Base-by-base conservation (phyloP, 2,329 filamentous ascomycete species). In the Fusarium longipes region DNA sequence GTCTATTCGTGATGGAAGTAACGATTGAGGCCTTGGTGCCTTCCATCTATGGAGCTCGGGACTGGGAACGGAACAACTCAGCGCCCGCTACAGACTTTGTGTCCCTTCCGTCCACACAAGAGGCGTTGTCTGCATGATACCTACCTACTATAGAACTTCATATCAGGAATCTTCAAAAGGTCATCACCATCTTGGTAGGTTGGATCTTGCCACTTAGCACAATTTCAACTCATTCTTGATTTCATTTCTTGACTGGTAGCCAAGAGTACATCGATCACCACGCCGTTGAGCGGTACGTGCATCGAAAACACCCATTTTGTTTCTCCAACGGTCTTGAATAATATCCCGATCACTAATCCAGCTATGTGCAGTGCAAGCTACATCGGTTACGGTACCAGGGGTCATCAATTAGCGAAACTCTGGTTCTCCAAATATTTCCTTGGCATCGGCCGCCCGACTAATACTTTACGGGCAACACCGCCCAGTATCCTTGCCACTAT, bases 331-430 rank as follows among this genome's bases (percentile, higher is more conserved):
- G 38, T 56, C 61, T 63, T 49, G 35, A 57, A 45, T 61, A 44
- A 43, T 61, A 44, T 40, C 38, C 33, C 63, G 65, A 73, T 71
- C 70, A 73, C 68, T 57, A 72, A 70, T 72, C 70, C 66, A 67
- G 47, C 56, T 57, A 44, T 57, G 45, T 68, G 58, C 68, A 36
- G 45, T 36, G 55, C 57, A 51, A 58, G 40, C 60, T 53, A 57
- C 51, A 63, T 64, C 56, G 58, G 65, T 57, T 55, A 61, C 45
- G 25, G 47, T 62, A 56, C 57, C 45, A 67, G 66, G 57, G 47
- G 30, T 48, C 22, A 48, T 63, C 54, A 54, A 51, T 68, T 70
- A 65, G 66, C 58, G 35, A 61, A 65, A 57, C 59, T 67, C 70
- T 58, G 51, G 52, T 53, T 35, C 39, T 56, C 45, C 35, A 40